Evolutionary conservation across 2,329 filamentous ascomycete species (phyloP).

Genomic region (Trichoderma harzianum): DNA sequence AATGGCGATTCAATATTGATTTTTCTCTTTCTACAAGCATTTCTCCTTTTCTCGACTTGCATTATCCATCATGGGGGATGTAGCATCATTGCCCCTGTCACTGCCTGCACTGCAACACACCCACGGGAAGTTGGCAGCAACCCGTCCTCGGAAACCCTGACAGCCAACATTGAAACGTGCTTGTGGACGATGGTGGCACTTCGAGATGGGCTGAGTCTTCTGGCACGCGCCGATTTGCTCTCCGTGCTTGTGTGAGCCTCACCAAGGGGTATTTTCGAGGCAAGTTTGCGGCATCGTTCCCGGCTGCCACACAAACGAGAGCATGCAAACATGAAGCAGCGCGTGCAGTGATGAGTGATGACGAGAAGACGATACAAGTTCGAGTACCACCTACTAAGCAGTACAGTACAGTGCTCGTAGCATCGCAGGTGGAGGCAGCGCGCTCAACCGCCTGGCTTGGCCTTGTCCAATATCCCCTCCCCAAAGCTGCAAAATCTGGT

Average conservation of each 20-base stretch:
- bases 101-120: constrained; percentile 14
- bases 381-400: too few species aligned
- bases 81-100: not conserved
- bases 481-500: not conserved
- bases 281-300: not conserved
- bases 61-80: not conserved
- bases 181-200: not conserved
- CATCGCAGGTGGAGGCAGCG: too few species aligned
- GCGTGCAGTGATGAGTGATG: not conserved
- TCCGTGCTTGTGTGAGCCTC: not conserved
- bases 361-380: not conserved
- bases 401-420: too few species aligned
- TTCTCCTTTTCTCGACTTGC: not conserved
- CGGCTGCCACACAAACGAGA: not conserved
- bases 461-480: too few species aligned
- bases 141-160: not conserved
- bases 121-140: not conserved
- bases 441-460: too few species aligned
- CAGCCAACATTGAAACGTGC: not conserved
- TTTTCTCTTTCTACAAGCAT: not conserved
- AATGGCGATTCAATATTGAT: not conserved
- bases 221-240: not conserved
- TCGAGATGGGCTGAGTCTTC: not conserved
- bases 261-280: not conserved
- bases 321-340: not conserved